Base-by-base conservation (phyloP, 306 rosid species). In the Cucurbita pepo region DNA sequence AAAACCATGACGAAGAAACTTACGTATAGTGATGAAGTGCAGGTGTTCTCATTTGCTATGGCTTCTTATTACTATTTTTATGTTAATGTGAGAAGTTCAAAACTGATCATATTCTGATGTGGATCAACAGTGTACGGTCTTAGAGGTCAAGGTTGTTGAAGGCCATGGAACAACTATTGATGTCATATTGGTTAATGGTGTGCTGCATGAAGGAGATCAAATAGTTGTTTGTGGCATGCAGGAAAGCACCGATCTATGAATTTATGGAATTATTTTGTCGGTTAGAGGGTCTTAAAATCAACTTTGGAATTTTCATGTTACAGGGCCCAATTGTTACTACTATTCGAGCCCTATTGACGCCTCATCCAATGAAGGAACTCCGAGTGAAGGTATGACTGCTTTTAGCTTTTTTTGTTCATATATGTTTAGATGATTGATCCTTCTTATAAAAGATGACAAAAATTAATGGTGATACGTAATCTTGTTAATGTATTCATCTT, bases 111-210 rank as follows among this genome's bases (percentile, higher is more conserved):
- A 69, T 22, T 58, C 62, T 83, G 56, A 36, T 79, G 12, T 81
- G 72, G 69, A 75, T 11, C 41, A 10, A 67, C 92, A 94, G 99
- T 95, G 99, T 82, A 91, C 99, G 5, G 95, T 95, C 59, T 83
- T 95, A 86, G 99, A 95, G 85, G 96, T 95, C 78, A 89, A 91
- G 84, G 99, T 95, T 64, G 80, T 95, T 78, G 99, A 95, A 84
- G 97, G 99, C 34, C 97, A 86, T 70, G 99, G 99, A 50, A 95
- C 99, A 58, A 95, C 99, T 61, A 95, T 95, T 76, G 99, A 95
- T 80, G 99, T 95, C 72, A 91, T 95, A 65, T 78, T 95, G 76
- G 96, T 95, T 69, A 95, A 95, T 73, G 99, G 99, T 25, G 91
- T 89, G 78, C 97, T 91, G 82, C 97, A 89, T 51, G 99, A 95